Percentiles rank a stretch among this genome's conserved stretches.
Conservation (phyloP, 768 basidiomycete species). For the Kwoniella bestiolae region DNA sequence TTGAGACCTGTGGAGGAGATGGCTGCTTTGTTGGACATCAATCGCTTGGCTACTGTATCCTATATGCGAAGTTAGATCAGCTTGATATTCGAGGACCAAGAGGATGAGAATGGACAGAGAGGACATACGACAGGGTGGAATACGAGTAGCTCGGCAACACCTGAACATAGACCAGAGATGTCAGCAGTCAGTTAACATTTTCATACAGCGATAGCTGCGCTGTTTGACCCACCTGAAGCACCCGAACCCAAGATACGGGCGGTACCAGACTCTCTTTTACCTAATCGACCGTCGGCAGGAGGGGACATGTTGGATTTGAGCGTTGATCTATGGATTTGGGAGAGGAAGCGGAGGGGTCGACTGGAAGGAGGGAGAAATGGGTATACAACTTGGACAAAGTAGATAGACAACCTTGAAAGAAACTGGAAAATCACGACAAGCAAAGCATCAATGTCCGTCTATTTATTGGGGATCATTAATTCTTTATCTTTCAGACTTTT, state of each 20-base stretch:
- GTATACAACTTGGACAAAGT: neutral
- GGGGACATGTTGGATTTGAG: constrained; percentile 49
- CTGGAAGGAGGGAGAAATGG: neutral
- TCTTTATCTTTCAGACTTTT: neutral
- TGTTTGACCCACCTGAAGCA: constrained; percentile 70
- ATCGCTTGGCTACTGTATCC: constrained; percentile 95
- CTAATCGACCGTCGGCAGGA: constrained; percentile 35
- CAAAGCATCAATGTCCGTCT: neutral
- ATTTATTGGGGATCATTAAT: constrained; percentile 8
- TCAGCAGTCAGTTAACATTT: neutral
- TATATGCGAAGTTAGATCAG: constrained; percentile 10
- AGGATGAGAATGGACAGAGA: neutral
- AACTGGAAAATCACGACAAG: neutral
- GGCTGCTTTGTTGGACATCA: constrained; percentile 92
- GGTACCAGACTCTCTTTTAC: constrained; percentile 73
- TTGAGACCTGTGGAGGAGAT: constrained; percentile 62
- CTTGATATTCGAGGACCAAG: too few species aligned
- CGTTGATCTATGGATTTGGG: neutral
- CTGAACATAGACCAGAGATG: constrained; percentile 61
- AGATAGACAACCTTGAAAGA: neutral
- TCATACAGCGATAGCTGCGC: neutral
- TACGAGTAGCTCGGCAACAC: constrained; percentile 89
- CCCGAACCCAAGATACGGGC: constrained; percentile 92
- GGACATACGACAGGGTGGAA: constrained; percentile 73
- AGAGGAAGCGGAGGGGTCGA: neutral